Percentiles rank a stretch among this genome's conserved stretches.
Conservation (phyloP, 192 early-diverging fungal species). For the Podila verticillata region DNA sequence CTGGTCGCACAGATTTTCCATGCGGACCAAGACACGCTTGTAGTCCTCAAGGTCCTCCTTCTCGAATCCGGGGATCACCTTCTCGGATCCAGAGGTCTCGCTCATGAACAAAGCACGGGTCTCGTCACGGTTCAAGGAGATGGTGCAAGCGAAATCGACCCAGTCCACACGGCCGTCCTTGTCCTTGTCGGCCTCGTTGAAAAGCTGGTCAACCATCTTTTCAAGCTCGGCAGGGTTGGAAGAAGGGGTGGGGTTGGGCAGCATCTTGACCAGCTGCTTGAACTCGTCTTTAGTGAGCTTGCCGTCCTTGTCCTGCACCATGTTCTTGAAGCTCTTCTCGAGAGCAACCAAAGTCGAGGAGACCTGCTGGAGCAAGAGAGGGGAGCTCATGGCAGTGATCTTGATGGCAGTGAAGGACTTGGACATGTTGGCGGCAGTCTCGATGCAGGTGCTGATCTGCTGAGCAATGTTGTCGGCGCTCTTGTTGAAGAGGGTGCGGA, state of each 20-base stretch:
- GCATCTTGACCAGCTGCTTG: constrained; percentile 24
- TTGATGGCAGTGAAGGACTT: constrained; percentile 89
- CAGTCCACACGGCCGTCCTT: constrained; percentile 70
- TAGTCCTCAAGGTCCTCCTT: constrained; percentile 75
- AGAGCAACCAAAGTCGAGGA: constrained; percentile 62
- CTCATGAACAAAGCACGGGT: constrained; percentile 56
- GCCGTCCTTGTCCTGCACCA: constrained; percentile 39
- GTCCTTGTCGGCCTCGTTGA: constrained; percentile 61
- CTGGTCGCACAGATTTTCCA: constrained; percentile 71
- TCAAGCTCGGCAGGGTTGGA: constrained; percentile 8
- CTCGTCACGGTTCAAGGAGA: constrained; percentile 70
- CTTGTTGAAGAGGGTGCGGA: constrained; percentile 64
- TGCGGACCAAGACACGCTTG: constrained; percentile 70
- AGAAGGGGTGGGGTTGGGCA: constrained; percentile 12
- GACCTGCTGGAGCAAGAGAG: constrained; percentile 77
- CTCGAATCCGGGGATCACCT: constrained; percentile 27
- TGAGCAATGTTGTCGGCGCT: constrained; percentile 72
- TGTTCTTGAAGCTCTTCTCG: constrained; percentile 56
- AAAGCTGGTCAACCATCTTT: constrained; percentile 39
- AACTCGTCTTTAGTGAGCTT: constrained; percentile 47
- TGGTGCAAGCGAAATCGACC: constrained; percentile 69
- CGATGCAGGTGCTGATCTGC: constrained; percentile 75
- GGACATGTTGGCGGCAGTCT: constrained; percentile 69
- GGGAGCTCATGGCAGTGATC: constrained; percentile 83
- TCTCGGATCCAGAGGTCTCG: constrained; percentile 18